Percentiles rank a stretch among this genome's conserved stretches.
Conservation (phyloP, 2,329 filamentous ascomycete species). For the Fusarium lateritium region DNA sequence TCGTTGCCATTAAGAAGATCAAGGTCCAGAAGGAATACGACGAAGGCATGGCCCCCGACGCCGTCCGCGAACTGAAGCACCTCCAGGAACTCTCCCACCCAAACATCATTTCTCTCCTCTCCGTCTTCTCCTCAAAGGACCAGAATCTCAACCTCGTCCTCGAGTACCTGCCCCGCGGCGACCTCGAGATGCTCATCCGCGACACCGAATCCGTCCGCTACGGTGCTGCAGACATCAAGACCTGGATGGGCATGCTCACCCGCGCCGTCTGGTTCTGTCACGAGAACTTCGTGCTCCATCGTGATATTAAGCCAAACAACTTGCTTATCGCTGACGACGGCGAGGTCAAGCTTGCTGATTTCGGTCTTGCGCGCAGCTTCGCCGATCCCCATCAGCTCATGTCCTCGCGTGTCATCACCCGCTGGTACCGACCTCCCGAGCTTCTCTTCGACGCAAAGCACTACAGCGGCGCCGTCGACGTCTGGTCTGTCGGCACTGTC, state of each 20-base stretch:
- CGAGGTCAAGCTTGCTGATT: slow-evolving; percentile 96
- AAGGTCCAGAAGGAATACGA: slow-evolving; percentile 88
- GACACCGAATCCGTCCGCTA: slow-evolving; percentile 85
- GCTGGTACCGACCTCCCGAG: slow-evolving; percentile 96
- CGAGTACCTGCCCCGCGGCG: slow-evolving; percentile 93
- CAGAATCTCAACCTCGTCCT: slow-evolving; percentile 97
- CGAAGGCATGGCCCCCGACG: slow-evolving; percentile 94
- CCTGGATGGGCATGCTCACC: slow-evolving; percentile 98
- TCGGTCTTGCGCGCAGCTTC: slow-evolving; percentile 91
- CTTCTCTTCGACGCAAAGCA: slow-evolving; percentile 90
- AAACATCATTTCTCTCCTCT: slow-evolving; percentile 93
- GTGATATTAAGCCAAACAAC: slow-evolving; percentile 99
- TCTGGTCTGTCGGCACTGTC: slow-evolving; percentile 94
- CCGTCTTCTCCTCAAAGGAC: slow-evolving; percentile 95
- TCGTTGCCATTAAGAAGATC: slow-evolving; percentile 95
- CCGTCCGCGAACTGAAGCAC: slow-evolving; percentile 95
- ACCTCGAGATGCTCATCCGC: slow-evolving; percentile 94
- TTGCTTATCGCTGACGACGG: slow-evolving; percentile 93
- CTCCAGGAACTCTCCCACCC: slow-evolving; percentile 94
- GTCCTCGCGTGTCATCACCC: slow-evolving; percentile 95
- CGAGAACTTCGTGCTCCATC: slow-evolving; percentile 92
- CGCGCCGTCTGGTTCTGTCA: slow-evolving; percentile 97
- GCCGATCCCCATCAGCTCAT: slow-evolving; percentile 90
- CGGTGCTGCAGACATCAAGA: slow-evolving; percentile 91
- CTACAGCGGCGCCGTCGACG: slow-evolving; percentile 91